Percentiles rank a stretch among this genome's conserved stretches.
Conservation (phyloP, 345 rosid genomes). For the thale cress (Arabidopsis thaliana) region TAIR10.1 NC_003071.7:4345501-4346000, state of each 20-base stretch:
- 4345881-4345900: conserved; percentile 13
- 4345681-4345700: conserved; percentile 24
- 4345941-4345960: not conserved
- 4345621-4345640: conserved; percentile 1
- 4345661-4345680: conserved; percentile 4
- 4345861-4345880: conserved; percentile 12
- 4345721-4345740: conserved; percentile 35
- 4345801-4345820: conserved; percentile 68
- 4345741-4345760: conserved; percentile 93
- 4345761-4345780: conserved; percentile 94
- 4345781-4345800: conserved; percentile 92
- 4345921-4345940: conserved; percentile 12
- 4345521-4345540: too few species aligned
- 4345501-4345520: too few species aligned
- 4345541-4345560: not conserved
- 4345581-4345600: not conserved
- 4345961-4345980: conserved; percentile 1
- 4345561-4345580: conserved; percentile 3
- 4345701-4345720: not conserved
- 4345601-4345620: not conserved
- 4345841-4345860: conserved; percentile 14
- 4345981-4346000: conserved; percentile 3
- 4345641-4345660: conserved; percentile 11
- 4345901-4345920: conserved; percentile 13
- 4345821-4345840: conserved; percentile 91